A percentile compares a stretch with the other conserved stretches of the same genome.
phyloP scores from a whole-genome alignment of 2,329 filamentous ascomycete species.

The Verticillium nubilum region DNA sequence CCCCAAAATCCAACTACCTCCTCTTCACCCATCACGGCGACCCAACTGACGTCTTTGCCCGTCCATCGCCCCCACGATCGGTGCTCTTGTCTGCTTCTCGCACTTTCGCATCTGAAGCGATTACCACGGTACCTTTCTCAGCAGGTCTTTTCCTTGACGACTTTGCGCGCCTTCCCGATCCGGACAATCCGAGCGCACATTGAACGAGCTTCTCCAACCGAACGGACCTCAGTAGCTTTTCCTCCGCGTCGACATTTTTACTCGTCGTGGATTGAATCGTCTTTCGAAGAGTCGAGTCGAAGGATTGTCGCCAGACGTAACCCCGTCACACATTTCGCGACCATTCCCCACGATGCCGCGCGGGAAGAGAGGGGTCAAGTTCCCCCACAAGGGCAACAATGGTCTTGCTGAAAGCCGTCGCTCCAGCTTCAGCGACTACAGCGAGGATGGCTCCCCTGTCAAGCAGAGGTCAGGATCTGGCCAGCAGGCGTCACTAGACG shows the following conservation, averaged over 20 bases:
- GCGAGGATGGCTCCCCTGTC: conserved; percentile 47
- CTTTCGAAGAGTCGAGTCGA: background rate
- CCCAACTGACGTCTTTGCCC: background rate
- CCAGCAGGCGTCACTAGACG: conserved; percentile 19
- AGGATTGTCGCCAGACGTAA: background rate
- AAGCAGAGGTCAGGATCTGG: background rate
- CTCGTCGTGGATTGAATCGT: background rate
- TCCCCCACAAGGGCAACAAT: conserved; percentile 46
- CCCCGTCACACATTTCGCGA: background rate
- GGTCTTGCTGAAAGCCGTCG: conserved; percentile 49
- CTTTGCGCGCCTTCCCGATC: background rate
- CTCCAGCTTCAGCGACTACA: conserved; percentile 66
- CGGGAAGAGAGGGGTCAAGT: conserved; percentile 47
- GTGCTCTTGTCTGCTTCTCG: background rate
- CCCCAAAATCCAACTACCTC: background rate
- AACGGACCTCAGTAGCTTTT: background rate
- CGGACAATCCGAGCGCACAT: background rate
- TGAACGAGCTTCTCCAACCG: background rate
- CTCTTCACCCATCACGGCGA: background rate
- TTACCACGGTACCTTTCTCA: background rate
- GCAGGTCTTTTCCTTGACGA: background rate
- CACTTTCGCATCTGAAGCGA: background rate
- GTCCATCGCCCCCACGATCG: background rate
- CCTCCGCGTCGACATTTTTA: background rate
- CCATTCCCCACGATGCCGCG: conserved; percentile 24